A percentile compares a stretch with the other conserved stretches of the same genome.
These are phyloP conservation scores for Zymoseptoria brevis DNA, from an alignment of 2,329 filamentous ascomycete genomes.

Conservation along the genomic window DNA sequence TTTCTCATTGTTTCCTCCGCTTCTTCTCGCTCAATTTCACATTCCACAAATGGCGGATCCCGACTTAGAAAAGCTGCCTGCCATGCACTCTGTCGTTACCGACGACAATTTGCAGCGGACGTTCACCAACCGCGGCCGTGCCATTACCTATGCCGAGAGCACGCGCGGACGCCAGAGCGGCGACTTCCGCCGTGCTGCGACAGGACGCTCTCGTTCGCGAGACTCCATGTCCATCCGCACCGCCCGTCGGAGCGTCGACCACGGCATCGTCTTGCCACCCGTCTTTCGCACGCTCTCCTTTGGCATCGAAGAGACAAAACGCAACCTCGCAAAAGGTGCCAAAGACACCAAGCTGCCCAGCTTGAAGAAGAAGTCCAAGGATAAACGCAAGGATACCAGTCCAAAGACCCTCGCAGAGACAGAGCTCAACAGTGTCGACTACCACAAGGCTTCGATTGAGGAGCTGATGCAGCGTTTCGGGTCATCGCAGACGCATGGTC, in stretches of 20 bases:
- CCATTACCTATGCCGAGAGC: background rate
- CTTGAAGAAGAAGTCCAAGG: slow-evolving; percentile 15
- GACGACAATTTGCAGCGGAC: background rate
- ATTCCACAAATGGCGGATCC: background rate
- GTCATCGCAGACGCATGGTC: slow-evolving; percentile 49
- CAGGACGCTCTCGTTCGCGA: slow-evolving; percentile 16
- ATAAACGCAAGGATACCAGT: slow-evolving; percentile 28
- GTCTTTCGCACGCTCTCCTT: slow-evolving; percentile 39
- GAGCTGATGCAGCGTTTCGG: slow-evolving; percentile 54
- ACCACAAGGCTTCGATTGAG: slow-evolving; percentile 54
- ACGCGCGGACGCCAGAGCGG: background rate
- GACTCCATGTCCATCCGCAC: slow-evolving; percentile 32
- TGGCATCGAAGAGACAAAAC: slow-evolving; percentile 33
- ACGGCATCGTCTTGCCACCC: slow-evolving; percentile 37
- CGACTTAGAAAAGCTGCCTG: background rate
- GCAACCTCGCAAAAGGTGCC: slow-evolving; percentile 15
- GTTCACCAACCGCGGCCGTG: background rate
- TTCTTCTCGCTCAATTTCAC: background rate
- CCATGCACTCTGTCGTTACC: background rate
- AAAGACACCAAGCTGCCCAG: slow-evolving; percentile 14
- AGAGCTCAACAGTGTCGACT: slow-evolving; percentile 48
- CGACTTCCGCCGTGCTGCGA: background rate
- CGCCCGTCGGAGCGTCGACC: slow-evolving; percentile 34
- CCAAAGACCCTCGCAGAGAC: slow-evolving; percentile 6
- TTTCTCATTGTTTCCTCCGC: background rate